Evolutionary conservation across 1,139 yeast genomes (phyloP).

Genomic region (Diutina rugosa): DNA sequence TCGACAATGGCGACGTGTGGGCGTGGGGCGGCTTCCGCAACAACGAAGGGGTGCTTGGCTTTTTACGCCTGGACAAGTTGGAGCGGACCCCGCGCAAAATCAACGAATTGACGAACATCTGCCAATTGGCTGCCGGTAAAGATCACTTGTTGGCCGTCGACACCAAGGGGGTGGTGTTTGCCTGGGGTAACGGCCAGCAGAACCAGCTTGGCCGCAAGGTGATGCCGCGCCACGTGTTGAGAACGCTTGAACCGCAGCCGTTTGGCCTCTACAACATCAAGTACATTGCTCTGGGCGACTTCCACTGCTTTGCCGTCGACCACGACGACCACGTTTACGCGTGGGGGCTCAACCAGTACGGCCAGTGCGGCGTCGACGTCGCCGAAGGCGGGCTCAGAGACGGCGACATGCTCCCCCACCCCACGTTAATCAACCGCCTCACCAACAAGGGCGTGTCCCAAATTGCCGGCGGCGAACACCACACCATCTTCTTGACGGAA

Average conservation of each 20-base stretch:
- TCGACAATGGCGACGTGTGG: slow-evolving; percentile 75
- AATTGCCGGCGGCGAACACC: slow-evolving; percentile 92
- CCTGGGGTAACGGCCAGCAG: slow-evolving; percentile 98
- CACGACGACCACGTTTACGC: slow-evolving; percentile 56
- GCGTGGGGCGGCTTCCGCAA: slow-evolving; percentile 98
- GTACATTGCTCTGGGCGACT: slow-evolving; percentile 85
- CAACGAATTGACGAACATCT: slow-evolving; percentile 50
- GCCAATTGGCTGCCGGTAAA: slow-evolving; percentile 85
- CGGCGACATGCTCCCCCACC: slow-evolving; percentile 69
- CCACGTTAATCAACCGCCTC: slow-evolving; percentile 55
- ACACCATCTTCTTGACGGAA: slow-evolving; percentile 61
- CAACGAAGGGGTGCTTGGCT: slow-evolving; percentile 85
- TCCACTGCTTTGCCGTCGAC: slow-evolving; percentile 88
- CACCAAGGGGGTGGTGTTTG: slow-evolving; percentile 71
- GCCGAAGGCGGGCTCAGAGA: slow-evolving; percentile 43
- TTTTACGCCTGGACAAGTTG: slow-evolving; percentile 42
- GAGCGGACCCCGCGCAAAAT: slow-evolving; percentile 63
- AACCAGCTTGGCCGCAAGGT: slow-evolving; percentile 80
- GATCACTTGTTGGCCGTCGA: slow-evolving; percentile 84
- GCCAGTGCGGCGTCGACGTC: slow-evolving; percentile 72
- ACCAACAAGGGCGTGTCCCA: slow-evolving; percentile 42
- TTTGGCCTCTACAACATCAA: slow-evolving; percentile 68
- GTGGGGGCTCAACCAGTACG: slow-evolving; percentile 96
- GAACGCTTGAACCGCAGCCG: slow-evolving; percentile 63
- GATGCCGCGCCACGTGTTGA: slow-evolving; percentile 60